Evolutionary conservation across 352 stramenopile species (phyloP), one percentile per base, ranked within the genome.

Genomic region (Pythium utonaiense): DNA sequence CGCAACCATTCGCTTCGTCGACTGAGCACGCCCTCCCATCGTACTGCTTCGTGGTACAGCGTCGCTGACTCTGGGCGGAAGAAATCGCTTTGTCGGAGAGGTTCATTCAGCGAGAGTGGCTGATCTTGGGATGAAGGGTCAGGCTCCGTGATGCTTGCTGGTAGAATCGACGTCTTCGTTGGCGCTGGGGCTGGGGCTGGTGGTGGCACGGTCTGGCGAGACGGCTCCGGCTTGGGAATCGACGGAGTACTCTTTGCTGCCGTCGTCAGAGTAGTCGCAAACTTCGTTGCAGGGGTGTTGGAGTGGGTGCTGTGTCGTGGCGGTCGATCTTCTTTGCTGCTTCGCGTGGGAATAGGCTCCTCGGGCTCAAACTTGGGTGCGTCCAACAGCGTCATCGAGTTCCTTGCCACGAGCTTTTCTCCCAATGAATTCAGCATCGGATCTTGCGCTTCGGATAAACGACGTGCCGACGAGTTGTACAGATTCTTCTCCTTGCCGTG

Each of bases 401-500:
- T 83, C 55, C 70, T 80, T 13, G 64, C 78, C 42, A 70, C 70
- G 3, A 92, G 75, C 49, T 84, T 78, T 58, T 91, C 78, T 34
- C 80, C 74, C 14, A 91, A 64, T 12, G 73, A 80, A 64, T 88
- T 83, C 10, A 91, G 74, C 53, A 83, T 69, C 17, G 79, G 74
- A 47, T 93, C 80, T 30, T 89, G 79, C 10, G 80, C 78, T 33
- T 85, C 76, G 16, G 83, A 93, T 33, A 91, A 65, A 17, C 83
- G 68, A 6, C 73, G 67, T 30, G 79, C 49, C 7, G 82, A 89
- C n/a, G 77, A 60, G 42, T 75, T 62, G 57, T 93, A 92, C 42
- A 95, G 55, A 36, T 95, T 90, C 49, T 89, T 86, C 67, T 95
- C 85, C 45, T 93, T 87, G 28, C 85, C 85, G 51, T 92, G 81